Evolutionary conservation across 1,139 yeast genomes (phyloP), one percentile per base, ranked within the genome.

Genomic region (Entelexis sorbosivorans): DNA sequence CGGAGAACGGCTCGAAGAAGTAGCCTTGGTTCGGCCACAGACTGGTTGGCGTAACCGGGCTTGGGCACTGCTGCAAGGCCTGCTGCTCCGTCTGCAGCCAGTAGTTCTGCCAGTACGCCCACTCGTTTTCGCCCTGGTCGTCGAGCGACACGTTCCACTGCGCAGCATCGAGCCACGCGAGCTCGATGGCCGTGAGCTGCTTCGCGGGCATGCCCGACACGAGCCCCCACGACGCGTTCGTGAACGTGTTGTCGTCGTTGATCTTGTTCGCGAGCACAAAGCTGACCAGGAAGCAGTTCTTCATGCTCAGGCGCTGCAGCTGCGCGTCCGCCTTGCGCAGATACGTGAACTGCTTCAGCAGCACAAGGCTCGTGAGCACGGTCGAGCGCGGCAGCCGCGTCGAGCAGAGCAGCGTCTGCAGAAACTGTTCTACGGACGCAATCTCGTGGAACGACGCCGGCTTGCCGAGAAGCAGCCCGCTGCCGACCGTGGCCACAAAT

Each of bases 211-310:
- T 74, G 26, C 95, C 95, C 14, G 96, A 85, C 22, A 96, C 97
- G 52, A 88, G 91, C 45, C 88, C 77, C 98, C 98, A 91, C 10
- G 96, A 87, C 63, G 81, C 81, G 69, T 89, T 91, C 56, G 95
- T 88, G 64, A 91, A 91, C 26, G 97, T 91, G 69, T 89, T 88
- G 70, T 91, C 98, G 67, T 91, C 97, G 64, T 89, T 88, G 66
- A 88, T 86, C 69, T 91, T 91, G 71, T 91, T 91, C 44, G 96
- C 95, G 57, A 91, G 73, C 38, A 91, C 77, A 46, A 91, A 73
- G 33, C 45, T 42, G n/a, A 42, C 45, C 3, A 42, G 29, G 29
- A 42, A 20, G 29, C 45, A 42, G 36, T 42, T 42, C 45, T 42
- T 42, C 36, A 42, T 4, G 29, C 31, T 19, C 20, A 42, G 42